Evolutionary conservation across 2,329 filamentous ascomycete species (phyloP).

Genomic region (Chalara sp.): DNA sequence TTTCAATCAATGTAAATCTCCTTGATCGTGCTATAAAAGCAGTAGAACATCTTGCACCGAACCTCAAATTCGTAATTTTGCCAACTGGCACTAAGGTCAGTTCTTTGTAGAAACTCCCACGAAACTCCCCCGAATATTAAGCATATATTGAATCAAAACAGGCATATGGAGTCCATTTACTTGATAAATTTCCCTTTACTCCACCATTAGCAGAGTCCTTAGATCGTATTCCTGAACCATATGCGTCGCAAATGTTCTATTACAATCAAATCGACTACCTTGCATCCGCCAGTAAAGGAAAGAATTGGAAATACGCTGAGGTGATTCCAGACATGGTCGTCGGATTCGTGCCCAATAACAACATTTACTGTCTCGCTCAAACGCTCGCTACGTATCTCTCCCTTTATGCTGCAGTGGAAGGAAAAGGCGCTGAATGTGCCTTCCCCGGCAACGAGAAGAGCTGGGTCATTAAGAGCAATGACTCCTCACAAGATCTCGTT

Average conservation of each 20-base stretch:
- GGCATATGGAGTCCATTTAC: constrained; percentile 28
- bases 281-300: constrained; percentile 26
- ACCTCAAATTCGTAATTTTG: constrained; percentile 33
- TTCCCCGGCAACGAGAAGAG: constrained; percentile 32
- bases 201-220: constrained; percentile 32
- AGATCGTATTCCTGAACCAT: constrained; percentile 34
- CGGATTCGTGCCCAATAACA: constrained; percentile 37
- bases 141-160: constrained; percentile 1
- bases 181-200: constrained; percentile 19
- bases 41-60: constrained; percentile 30
- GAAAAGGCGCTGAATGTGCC: constrained; percentile 26
- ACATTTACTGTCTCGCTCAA: constrained; percentile 36
- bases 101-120: not conserved
- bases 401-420: constrained; percentile 30
- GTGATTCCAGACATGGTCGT: constrained; percentile 37
- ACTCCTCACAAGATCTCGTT: constrained; percentile 29
- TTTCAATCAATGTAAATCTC: constrained; percentile 30
- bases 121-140: not conserved
- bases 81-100: constrained; percentile 34
- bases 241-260: constrained; percentile 38
- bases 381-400: constrained; percentile 32
- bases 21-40: constrained; percentile 32
- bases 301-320: constrained; percentile 37
- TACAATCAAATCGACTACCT: constrained; percentile 38
- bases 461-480: constrained; percentile 28